Evolutionary conservation across 176 grass and related monocot species (phyloP).

Genomic region (Avena insularis): DNA sequence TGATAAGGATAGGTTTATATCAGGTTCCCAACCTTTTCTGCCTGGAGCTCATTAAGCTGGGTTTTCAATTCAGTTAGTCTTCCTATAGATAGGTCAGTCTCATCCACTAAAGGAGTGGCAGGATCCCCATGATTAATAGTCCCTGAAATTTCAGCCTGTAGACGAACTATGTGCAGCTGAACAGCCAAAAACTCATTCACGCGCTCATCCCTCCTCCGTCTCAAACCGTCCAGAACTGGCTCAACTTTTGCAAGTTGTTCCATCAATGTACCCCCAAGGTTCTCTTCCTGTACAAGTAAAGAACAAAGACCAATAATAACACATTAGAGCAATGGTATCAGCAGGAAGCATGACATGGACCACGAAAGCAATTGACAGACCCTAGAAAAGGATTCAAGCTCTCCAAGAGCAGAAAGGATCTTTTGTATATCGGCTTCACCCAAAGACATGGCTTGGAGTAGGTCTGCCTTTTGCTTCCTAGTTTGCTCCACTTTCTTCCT

Average conservation of each 20-base stretch:
- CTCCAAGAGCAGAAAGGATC: slow-evolving; percentile 76
- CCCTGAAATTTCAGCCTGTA: slow-evolving; percentile 79
- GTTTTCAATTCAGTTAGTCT: slow-evolving; percentile 63
- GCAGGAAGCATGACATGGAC: background rate
- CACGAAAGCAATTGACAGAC: slow-evolving; percentile 43
- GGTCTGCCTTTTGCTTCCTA: slow-evolving; percentile 63
- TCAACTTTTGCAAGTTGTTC: slow-evolving; percentile 75
- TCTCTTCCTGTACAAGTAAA: slow-evolving; percentile 62
- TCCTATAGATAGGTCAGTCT: slow-evolving; percentile 61
- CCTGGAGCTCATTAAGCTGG: slow-evolving; percentile 72
- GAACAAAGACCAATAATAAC: background rate
- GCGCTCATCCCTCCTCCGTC: slow-evolving; percentile 65
- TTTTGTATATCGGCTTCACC: slow-evolving; percentile 69
- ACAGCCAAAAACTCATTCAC: slow-evolving; percentile 66
- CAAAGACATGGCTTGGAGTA: slow-evolving; percentile 58
- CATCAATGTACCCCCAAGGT: slow-evolving; percentile 60
- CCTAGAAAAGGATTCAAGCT: slow-evolving; percentile 73
- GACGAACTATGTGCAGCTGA: slow-evolving; percentile 58
- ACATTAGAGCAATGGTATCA: slow-evolving; percentile 18
- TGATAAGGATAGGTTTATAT: background rate
- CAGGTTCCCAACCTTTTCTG: slow-evolving; percentile 67
- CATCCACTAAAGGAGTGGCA: slow-evolving; percentile 54
- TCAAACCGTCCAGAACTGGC: slow-evolving; percentile 69
- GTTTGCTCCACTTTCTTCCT: slow-evolving; percentile 63
- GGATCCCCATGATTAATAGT: slow-evolving; percentile 57